A percentile compares a stretch with the other conserved stretches of the same genome.
phyloP scores from a whole-genome alignment of 2,329 filamentous ascomycete species.

The Sarocladium oryzae region DNA sequence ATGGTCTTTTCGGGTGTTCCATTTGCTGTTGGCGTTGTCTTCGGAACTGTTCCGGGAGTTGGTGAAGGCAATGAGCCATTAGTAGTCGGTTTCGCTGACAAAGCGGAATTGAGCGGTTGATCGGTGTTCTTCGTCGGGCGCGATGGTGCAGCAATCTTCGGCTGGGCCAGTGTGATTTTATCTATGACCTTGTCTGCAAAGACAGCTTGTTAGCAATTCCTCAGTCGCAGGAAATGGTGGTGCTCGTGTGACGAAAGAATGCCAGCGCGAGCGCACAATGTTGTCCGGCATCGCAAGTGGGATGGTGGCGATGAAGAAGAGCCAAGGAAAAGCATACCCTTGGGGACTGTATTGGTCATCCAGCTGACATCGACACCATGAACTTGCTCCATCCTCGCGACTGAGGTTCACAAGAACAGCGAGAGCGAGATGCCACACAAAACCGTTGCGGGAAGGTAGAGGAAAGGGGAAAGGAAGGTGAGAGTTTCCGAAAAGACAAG shows the following conservation, averaged over 20 bases:
- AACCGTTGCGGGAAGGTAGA: not conserved
- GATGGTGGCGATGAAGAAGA: constrained; percentile 9
- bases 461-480: not conserved
- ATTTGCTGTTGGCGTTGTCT: constrained; percentile 12
- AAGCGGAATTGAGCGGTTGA: not conserved
- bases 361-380: constrained; percentile 84
- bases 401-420: not conserved
- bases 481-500: not conserved
- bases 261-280: not conserved
- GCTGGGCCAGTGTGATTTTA: constrained; percentile 4
- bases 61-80: not conserved
- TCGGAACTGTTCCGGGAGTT: not conserved
- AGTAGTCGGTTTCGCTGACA: not conserved
- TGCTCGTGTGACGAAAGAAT: not conserved
- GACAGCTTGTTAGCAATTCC: not conserved
- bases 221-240: not conserved
- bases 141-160: constrained; percentile 17
- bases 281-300: not conserved
- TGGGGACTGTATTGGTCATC: constrained; percentile 75
- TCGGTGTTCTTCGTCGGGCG: constrained; percentile 18
- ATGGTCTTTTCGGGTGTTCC: constrained; percentile 16
- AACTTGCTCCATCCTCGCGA: constrained; percentile 62
- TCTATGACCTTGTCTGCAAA: constrained; percentile 24
- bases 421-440: not conserved
- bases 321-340: constrained; percentile 52